These are phyloP conservation scores for Schizosaccharomyces versatilis DNA, from an alignment of 1,139 yeast species.

Conservation along the genomic window DNA sequence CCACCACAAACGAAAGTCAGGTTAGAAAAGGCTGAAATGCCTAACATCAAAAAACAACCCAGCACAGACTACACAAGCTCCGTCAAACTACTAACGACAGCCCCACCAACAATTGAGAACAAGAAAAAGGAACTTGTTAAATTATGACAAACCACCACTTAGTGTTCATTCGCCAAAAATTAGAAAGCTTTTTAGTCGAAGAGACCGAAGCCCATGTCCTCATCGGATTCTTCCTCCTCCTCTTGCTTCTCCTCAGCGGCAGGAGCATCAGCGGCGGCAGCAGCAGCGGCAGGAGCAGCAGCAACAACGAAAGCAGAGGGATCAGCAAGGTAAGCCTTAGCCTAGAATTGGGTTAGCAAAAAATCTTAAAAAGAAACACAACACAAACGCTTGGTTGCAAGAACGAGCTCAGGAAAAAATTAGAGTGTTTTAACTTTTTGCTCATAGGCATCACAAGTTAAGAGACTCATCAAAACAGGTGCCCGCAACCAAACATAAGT, in stretches of 20 bases:
- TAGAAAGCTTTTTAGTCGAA: slow-evolving; percentile 47
- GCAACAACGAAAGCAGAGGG: slow-evolving; percentile 98
- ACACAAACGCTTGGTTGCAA: background rate
- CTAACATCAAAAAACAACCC: no score
- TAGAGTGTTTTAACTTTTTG: slow-evolving; percentile 4
- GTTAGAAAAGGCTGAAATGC: no score
- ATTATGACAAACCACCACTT: no score
- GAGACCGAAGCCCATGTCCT: slow-evolving; percentile 95
- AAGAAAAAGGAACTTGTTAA: no score
- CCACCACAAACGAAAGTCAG: no score
- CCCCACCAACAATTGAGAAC: no score
- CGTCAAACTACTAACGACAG: no score
- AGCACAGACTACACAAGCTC: no score
- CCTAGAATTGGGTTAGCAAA: slow-evolving; percentile 15
- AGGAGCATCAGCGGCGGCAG: slow-evolving; percentile 47
- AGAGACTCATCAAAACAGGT: background rate
- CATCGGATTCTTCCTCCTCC: slow-evolving; percentile 43
- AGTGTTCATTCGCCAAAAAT: no score
- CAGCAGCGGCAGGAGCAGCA: slow-evolving; percentile 40
- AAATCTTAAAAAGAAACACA: background rate
- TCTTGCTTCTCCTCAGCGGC: slow-evolving; percentile 62
- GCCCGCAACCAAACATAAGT: background rate
- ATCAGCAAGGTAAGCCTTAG: slow-evolving; percentile 98
- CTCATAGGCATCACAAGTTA: slow-evolving; percentile 1
- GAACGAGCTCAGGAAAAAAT: slow-evolving; percentile 6